Conservation (phyloP, 2,329 filamentous ascomycete species). For the Podosphaera leucotricha region DNA sequence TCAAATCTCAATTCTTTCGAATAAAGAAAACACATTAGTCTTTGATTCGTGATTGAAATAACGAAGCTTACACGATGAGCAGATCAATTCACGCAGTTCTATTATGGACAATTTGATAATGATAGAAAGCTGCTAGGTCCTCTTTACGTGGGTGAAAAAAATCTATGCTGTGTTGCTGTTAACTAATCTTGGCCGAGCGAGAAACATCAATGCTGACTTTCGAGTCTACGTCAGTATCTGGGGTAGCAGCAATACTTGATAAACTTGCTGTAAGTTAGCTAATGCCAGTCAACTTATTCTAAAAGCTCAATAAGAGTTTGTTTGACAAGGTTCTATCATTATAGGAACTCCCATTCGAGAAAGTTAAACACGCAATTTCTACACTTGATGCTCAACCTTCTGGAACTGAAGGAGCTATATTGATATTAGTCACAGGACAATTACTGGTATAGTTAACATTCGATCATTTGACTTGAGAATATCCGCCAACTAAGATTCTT, state of each 20-base stretch:
- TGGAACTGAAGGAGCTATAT: slow-evolving; percentile 39
- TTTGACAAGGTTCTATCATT: neutral
- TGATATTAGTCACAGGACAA: slow-evolving; percentile 73
- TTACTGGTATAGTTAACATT: slow-evolving; percentile 38
- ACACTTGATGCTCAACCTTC: slow-evolving; percentile 72
- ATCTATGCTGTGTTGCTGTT: neutral
- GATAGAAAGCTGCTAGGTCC: slow-evolving; percentile 38
- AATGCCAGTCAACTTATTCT: too few relatives aligned
- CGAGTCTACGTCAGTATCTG: slow-evolving; percentile 45
- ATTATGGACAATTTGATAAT: slow-evolving; percentile 70
- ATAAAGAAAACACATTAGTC: neutral
- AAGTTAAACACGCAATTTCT: slow-evolving; percentile 53
- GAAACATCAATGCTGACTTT: slow-evolving; percentile 84
- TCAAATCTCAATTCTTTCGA: neutral
- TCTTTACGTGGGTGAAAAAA: slow-evolving; percentile 56
- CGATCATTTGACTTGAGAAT: neutral
- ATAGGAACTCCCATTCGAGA: slow-evolving; percentile 55
- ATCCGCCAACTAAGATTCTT: slow-evolving; percentile 4
- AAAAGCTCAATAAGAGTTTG: neutral
- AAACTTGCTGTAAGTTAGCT: slow-evolving; percentile 47
- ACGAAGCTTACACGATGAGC: neutral
- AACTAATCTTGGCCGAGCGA: slow-evolving; percentile 27
- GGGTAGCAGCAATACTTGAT: slow-evolving; percentile 42
- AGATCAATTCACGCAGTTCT: slow-evolving; percentile 79
- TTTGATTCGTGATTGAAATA: neutral